Base-by-base conservation (phyloP, 208 protist genomes). In the Acanthamoeba divionensis region DNA sequence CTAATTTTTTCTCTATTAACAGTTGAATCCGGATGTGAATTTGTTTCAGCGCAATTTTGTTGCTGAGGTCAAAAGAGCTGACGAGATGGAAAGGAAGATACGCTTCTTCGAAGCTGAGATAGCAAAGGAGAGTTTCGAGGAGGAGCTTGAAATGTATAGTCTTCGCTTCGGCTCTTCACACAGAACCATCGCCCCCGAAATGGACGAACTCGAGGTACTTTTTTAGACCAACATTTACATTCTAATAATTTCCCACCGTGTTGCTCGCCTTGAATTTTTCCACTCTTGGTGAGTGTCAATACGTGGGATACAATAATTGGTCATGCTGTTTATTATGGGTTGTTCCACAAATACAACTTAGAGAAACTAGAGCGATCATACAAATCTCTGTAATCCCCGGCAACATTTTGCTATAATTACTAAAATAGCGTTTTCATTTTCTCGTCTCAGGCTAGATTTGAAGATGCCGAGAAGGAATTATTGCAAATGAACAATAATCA, bases 41-140 rank as follows among this genome's bases (percentile, higher is more conserved):
- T 94, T 97, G 31, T 99, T 99, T 91, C 97, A 99, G 93, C 96
- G 98, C 31, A 95, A 97, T 83, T 99, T 98, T 86, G 97, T 98
- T 9, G 95, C 97, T 55, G 98, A 99, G 75, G 97, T 99, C 47
- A 97, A 97, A 50, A 91, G 97, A 33, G 99, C 97, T 92, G 98
- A 99, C 69, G 98, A 99, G 77, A 98, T 99, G 95, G 96, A 98
- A 87, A 95, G 97, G 33, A 98, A 98, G 90, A 86, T 99, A 33
- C 95, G 96, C 45, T 98, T 96, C 89, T 94, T 99, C 55, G 94
- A 98, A 85, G 96, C 97, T 2, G 95, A 98, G 94, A 94, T 99
- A 82, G 91, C 94, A 29, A 75, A 80, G 52, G 65, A 90, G 29
- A 1, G 67, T 1, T 79, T 90, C 38, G 33, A 15, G 9, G 54